phyloP scores from a whole-genome alignment of 768 basidiomycete species.

The Naganishia antarctica region DNA sequence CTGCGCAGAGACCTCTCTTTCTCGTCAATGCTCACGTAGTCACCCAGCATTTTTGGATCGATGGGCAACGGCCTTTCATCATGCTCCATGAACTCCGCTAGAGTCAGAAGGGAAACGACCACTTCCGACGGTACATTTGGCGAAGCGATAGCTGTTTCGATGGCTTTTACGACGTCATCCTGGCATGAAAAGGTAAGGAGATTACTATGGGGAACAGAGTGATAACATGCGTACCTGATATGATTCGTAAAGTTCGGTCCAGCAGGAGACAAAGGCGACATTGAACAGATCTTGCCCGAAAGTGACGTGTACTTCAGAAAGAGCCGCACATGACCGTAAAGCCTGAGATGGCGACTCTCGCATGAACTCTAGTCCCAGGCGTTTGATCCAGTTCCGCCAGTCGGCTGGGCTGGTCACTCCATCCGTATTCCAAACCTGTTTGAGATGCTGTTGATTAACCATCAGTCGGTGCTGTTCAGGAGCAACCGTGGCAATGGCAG shows the following conservation, averaged over 20 bases:
- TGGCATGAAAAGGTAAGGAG: slow-evolving; percentile 47
- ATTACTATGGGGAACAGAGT: background rate
- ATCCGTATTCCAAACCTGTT: slow-evolving; percentile 90
- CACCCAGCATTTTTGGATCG: slow-evolving; percentile 84
- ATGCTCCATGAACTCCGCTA: slow-evolving; percentile 99
- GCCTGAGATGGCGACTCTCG: slow-evolving; percentile 97
- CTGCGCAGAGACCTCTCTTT: too few relatives aligned
- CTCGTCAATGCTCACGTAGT: slow-evolving; percentile 55
- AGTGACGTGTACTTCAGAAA: slow-evolving; percentile 85
- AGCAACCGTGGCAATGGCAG: slow-evolving; percentile 42
- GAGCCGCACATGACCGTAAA: slow-evolving; percentile 88
- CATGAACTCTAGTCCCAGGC: slow-evolving; percentile 90
- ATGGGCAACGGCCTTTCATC: slow-evolving; percentile 94
- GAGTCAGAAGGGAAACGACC: slow-evolving; percentile 81
- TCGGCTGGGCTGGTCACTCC: slow-evolving; percentile 66
- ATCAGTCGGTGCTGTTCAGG: slow-evolving; percentile 81
- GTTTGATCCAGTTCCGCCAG: slow-evolving; percentile 93
- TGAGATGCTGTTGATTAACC: slow-evolving; percentile 94
- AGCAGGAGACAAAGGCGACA: slow-evolving; percentile 95
- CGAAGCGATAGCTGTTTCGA: slow-evolving; percentile 75
- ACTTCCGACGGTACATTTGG: slow-evolving; percentile 74
- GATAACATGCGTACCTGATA: slow-evolving; percentile 68
- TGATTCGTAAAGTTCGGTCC: slow-evolving; percentile 90
- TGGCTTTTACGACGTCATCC: slow-evolving; percentile 90
- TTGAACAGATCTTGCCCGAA: slow-evolving; percentile 94